Evolutionary conservation across 1,284 basidiomycete genomes (phyloP).

Genomic region (Blastosporella zonata): DNA sequence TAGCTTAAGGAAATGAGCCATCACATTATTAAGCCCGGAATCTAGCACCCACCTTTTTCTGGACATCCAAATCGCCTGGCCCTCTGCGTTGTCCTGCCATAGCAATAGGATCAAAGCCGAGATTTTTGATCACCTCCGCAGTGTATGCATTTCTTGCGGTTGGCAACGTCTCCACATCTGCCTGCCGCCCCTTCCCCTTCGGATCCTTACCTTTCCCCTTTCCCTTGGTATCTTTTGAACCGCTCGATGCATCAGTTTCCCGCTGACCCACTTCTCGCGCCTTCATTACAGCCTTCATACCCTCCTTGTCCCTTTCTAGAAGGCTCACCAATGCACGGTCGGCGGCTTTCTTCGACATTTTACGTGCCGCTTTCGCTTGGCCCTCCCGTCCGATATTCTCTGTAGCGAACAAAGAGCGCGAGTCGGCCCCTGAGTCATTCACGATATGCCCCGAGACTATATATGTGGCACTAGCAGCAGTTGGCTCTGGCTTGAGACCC

Average conservation of each 20-base stretch:
- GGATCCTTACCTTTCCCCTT: slow-evolving; percentile 23
- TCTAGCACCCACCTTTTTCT: slow-evolving; percentile 49
- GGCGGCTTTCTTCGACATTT: slow-evolving; percentile 52
- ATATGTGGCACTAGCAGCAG: slow-evolving; percentile 63
- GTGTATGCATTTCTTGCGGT: slow-evolving; percentile 52
- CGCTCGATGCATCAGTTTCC: slow-evolving; percentile 18
- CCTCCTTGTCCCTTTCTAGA: slow-evolving; percentile 59
- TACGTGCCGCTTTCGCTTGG: slow-evolving; percentile 68
- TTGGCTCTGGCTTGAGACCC: slow-evolving; percentile 61
- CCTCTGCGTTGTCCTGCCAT: slow-evolving; percentile 44
- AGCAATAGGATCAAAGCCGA: slow-evolving; percentile 72
- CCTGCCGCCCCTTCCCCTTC: slow-evolving; percentile 25
- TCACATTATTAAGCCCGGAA: slow-evolving; percentile 2
- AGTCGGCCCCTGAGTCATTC: slow-evolving; percentile 39
- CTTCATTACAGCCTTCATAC: slow-evolving; percentile 55
- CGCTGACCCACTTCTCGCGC: slow-evolving; percentile 44
- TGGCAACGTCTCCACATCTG: slow-evolving; percentile 5
- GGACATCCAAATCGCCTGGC: slow-evolving; percentile 36
- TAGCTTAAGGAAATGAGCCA: slow-evolving; percentile 35
- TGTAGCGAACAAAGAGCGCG: slow-evolving; percentile 47
- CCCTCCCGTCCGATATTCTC: slow-evolving; percentile 75
- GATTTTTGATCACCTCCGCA: slow-evolving; percentile 57
- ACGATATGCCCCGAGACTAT: slow-evolving; percentile 76
- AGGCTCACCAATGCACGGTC: slow-evolving; percentile 60
- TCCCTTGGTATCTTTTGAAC: slow-evolving; percentile 13